Evolutionary conservation across 2,329 filamentous ascomycete species (phyloP), one percentile per base, ranked within the genome.

Genomic region (Xylaria sp.): DNA sequence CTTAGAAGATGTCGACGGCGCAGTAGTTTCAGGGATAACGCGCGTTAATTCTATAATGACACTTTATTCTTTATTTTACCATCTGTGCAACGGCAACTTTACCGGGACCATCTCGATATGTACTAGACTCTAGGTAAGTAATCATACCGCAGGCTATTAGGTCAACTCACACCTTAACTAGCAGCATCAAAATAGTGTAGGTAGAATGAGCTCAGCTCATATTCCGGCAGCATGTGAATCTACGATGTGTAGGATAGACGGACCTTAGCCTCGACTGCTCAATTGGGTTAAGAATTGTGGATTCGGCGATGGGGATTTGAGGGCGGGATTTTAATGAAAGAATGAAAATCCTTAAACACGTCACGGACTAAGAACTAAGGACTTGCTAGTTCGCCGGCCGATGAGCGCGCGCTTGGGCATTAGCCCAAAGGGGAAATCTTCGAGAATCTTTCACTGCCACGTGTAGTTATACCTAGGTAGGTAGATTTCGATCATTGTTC

Each of bases 371-470:
- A 35, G 9, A 32, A 25, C 59, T 50, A 25, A 47, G n/a, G 10
- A 25, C 44, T 23, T 25, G 29, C 9, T 61, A 18, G 29, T 25
- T 51, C 27, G 18, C 27, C 51, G 44, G 29, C 23, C 9, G 32
- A 58, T 23, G n/a, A 25, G 18, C 4, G n/a, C 4, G n/a, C n/a
- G 40, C 47, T 37, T 32, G 18, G 32, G 35, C 35, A 48, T 57
- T 37, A 35, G 23, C 67, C 54, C 18, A 48, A 66, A 69, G 8
- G 10, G 66, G 66, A 66, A 69, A 53, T 18, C 23, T 66, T 69
- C 67, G 37, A 66, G 67, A 69, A 69, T 23, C 32, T 23, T 69
- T 63, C 67, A 21, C 10, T 32, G 40, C 37, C 12, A 62, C 63
- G 63, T 57, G 51, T 54, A 29, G 27, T 21, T 60, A 44, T 29